A percentile compares a stretch with the other conserved stretches of the same genome.
Conservation (phyloP, 805 yeast species). For the Candida verbasci region DNA sequence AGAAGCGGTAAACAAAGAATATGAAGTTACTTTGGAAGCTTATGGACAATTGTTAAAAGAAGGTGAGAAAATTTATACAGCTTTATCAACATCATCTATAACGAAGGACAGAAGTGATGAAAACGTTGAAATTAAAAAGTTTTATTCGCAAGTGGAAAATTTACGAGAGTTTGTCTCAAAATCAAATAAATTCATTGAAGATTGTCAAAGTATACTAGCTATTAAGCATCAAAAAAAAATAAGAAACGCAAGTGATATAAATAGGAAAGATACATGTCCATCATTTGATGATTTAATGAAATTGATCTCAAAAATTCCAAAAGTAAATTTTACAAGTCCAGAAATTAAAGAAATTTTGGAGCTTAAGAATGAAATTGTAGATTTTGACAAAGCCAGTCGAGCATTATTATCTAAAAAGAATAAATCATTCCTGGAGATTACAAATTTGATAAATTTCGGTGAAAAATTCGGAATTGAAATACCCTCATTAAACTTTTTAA, state of each 20-base stretch:
- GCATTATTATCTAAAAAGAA: constrained; percentile 29
- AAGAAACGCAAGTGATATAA: constrained; percentile 23
- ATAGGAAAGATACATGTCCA: constrained; percentile 2
- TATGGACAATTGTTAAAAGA: constrained; percentile 46
- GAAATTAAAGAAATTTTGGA: constrained; percentile 60
- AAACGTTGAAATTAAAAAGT: constrained; percentile 5
- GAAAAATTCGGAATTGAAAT: constrained; percentile 54
- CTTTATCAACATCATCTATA: constrained; percentile 26
- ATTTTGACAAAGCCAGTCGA: constrained; percentile 46
- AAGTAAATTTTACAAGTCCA: constrained; percentile 46
- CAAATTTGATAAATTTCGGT: constrained; percentile 54
- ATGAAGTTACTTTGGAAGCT: constrained; percentile 44
- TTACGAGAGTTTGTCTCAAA: constrained; percentile 40
- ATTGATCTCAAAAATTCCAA: constrained; percentile 45
- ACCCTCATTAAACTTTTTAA: constrained; percentile 39
- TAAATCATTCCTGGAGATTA: constrained; percentile 41
- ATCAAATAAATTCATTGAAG: constrained; percentile 50
- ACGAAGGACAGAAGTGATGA: constrained; percentile 8
- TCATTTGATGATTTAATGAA: constrained; percentile 20
- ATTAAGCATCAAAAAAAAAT: constrained; percentile 50
- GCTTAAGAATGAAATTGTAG: constrained; percentile 47
- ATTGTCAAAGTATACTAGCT: constrained; percentile 50
- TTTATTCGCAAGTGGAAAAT: constrained; percentile 13
- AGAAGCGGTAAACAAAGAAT: constrained; percentile 31
- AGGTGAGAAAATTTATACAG: constrained; percentile 48